Evolutionary conservation across 208 protist genomes (phyloP).

Genomic region (Acanthamoeba rhysodes): DNA sequence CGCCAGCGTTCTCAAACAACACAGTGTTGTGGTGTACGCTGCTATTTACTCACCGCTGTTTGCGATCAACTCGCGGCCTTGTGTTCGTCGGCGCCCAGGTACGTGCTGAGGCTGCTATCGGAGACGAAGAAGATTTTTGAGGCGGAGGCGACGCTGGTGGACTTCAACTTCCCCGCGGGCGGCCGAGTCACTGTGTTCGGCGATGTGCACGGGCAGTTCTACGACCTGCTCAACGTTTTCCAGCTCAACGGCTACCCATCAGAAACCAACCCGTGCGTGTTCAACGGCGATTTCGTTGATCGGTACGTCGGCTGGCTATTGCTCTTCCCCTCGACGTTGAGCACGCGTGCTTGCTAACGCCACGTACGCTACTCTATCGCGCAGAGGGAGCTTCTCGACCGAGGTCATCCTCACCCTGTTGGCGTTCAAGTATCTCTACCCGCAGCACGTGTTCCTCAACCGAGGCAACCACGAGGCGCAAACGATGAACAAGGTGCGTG

Average conservation of each 20-base stretch:
- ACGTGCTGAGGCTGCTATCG: constrained; percentile 84
- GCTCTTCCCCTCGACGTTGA: neutral
- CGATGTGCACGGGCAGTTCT: constrained; percentile 99
- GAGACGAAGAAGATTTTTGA: constrained; percentile 81
- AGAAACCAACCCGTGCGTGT: constrained; percentile 95
- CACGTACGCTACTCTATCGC: constrained; percentile 93
- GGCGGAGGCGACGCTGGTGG: constrained; percentile 81
- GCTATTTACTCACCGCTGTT: neutral
- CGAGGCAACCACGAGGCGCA: constrained; percentile 97
- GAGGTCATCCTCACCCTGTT: constrained; percentile 97
- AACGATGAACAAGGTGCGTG: constrained; percentile 94
- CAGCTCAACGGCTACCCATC: constrained; percentile 88
- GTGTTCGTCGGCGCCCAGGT: constrained; percentile 51
- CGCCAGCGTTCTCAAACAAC: neutral
- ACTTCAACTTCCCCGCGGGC: constrained; percentile 88
- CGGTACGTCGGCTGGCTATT: constrained; percentile 30
- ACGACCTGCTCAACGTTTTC: constrained; percentile 98
- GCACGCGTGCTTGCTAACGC: neutral
- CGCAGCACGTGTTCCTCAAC: constrained; percentile 95
- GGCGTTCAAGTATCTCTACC: constrained; percentile 97
- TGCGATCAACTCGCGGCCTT: too few species aligned
- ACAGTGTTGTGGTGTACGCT: neutral
- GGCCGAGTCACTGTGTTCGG: constrained; percentile 97
- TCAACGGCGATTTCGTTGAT: constrained; percentile 93
- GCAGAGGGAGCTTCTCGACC: constrained; percentile 97